Base-by-base conservation (phyloP, 768 basidiomycete genomes). In the Russula brevipes region DNA sequence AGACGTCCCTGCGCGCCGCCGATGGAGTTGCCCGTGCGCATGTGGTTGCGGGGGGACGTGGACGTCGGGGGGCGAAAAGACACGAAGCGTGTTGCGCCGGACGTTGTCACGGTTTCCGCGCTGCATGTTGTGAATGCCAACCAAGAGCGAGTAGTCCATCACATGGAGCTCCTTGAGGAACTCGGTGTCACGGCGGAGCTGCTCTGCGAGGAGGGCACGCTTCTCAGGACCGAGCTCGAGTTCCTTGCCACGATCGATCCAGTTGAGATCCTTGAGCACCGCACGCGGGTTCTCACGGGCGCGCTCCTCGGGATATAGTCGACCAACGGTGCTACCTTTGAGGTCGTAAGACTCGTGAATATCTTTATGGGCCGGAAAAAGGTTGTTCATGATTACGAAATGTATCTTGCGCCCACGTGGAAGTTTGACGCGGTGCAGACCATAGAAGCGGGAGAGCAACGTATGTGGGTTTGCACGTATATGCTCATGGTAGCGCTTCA, bases 361-460 rank as follows among this genome's bases (percentile, higher is more conserved):
- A 73, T 99, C 97, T 67, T 93, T 86, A 76, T 98, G 96, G 0
- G 97, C 89, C 0, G 97, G 96, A 76, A 99, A 98, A 35, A 99
- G 82, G 73, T 99, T 99, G 79, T 98, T 99, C 94, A 98, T 98
- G 76, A 99, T 97, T 59, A 98, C 94, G 72, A 99, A 99, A 73
- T 99, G 97, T 57, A 99, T 99, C 77, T 99, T 99, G 50, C 82
- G 78, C 0, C 97, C 97, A 41, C 83, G 81, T 0, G 97, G 97
- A 0, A 99, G 82, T 77, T 99, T 99, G 63, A 99, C 97, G 60
- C 97, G 88, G 71, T 99, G 97, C 11, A 99, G 80, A 9, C 97
- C 97, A 72, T 98, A 99, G 75, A 99, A 98, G 24, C 97, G 81
- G 8, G 91, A 94, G 5, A 99, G 76, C 1, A 98, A 79, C 0